Evolutionary conservation across 352 stramenopile genomes (phyloP).

Genomic region (Globisporangium takayamanum): DNA sequence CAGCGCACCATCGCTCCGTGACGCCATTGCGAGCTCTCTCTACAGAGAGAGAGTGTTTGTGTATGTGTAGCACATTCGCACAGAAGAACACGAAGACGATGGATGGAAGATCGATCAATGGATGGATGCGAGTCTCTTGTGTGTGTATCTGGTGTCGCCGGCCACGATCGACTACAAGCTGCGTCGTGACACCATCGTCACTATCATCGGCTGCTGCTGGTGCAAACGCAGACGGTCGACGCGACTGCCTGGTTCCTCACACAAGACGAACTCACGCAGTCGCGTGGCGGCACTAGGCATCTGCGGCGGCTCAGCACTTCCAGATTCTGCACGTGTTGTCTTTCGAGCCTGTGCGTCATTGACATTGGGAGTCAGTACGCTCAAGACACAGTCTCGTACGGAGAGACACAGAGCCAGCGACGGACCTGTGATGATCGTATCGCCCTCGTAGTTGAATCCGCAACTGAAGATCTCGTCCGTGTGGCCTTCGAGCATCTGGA

Average conservation of each 20-base stretch:
- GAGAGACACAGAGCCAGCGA: background rate
- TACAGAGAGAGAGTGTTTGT: background rate
- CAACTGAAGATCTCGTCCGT: slow-evolving; percentile 97
- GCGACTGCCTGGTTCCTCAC: slow-evolving; percentile 8
- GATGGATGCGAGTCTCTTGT: background rate
- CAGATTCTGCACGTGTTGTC: slow-evolving; percentile 84
- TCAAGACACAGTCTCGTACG: background rate
- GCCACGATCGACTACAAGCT: too few relatives aligned
- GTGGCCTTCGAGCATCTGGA: slow-evolving; percentile 94
- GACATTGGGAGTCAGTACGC: too few relatives aligned
- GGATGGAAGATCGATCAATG: background rate
- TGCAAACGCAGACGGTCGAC: slow-evolving; percentile 1
- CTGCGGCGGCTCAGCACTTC: slow-evolving; percentile 42
- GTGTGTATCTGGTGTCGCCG: too few relatives aligned
- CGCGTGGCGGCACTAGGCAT: background rate
- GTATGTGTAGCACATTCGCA: too few relatives aligned
- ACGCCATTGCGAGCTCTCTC: too few relatives aligned
- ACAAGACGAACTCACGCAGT: slow-evolving; percentile 1
- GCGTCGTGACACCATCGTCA: too few relatives aligned
- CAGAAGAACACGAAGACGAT: too few relatives aligned
- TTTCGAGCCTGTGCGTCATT: slow-evolving; percentile 46
- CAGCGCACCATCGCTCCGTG: too few relatives aligned
- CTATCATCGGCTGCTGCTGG: background rate
- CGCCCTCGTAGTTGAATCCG: slow-evolving; percentile 95
- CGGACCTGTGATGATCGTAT: slow-evolving; percentile 96